Percentiles rank a stretch among this genome's conserved stretches.
These are phyloP conservation scores for Botrytis deweyae DNA, from an alignment of 2,329 filamentous ascomycete species.

Conservation along the genomic window DNA sequence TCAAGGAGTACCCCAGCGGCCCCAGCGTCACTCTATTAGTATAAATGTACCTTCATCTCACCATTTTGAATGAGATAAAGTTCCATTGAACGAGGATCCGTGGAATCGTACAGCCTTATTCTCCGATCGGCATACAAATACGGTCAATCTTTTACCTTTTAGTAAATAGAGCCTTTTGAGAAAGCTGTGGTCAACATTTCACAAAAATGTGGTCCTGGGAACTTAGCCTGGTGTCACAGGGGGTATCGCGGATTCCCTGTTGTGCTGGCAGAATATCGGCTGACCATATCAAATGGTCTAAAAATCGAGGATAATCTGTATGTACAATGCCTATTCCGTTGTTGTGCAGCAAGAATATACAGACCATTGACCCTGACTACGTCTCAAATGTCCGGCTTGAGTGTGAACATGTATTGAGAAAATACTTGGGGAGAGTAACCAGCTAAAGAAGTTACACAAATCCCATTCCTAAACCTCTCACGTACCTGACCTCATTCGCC, in stretches of 20 bases:
- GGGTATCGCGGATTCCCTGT: conserved; percentile 13
- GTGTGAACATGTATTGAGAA: conserved; percentile 1
- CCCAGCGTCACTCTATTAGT: not conserved
- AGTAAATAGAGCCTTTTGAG: conserved; percentile 15
- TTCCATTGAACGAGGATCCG: conserved; percentile 6
- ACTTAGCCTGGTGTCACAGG: conserved; percentile 18
- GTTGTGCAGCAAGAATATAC: conserved; percentile 19
- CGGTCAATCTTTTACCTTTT: conserved; percentile 20
- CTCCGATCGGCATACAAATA: conserved; percentile 21
- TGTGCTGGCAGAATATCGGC: conserved; percentile 21
- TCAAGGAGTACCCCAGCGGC: not conserved
- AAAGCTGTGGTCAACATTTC: conserved; percentile 15
- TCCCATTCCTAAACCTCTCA: conserved; percentile 63
- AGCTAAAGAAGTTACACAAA: conserved; percentile 21
- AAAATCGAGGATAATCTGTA: conserved; percentile 18
- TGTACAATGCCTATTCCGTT: conserved; percentile 18
- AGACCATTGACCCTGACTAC: conserved; percentile 1
- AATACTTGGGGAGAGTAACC: not conserved
- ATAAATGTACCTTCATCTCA: conserved; percentile 11
- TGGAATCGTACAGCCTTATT: conserved; percentile 23
- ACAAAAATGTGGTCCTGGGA: conserved; percentile 15
- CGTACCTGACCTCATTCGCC: conserved; percentile 74
- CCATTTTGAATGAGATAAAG: conserved; percentile 4
- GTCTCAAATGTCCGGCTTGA: conserved; percentile 13
- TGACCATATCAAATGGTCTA: conserved; percentile 24